These are phyloP conservation scores for Asparagopsis taxiformis DNA, from an alignment of 31 red algal species.

Conservation along the genomic window DNA sequence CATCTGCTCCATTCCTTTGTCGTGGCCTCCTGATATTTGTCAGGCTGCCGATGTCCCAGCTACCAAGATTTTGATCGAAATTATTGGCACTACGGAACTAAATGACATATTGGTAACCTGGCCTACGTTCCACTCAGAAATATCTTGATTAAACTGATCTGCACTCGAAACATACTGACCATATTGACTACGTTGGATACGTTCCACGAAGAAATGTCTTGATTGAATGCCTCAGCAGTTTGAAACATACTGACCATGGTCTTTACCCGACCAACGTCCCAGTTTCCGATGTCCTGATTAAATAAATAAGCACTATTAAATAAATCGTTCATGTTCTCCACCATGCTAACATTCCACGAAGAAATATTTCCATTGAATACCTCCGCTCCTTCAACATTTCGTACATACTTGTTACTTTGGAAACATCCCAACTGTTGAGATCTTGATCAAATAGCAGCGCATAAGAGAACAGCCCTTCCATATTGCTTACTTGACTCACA, in stretches of 20 bases:
- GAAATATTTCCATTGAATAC: neutral
- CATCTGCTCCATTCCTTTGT: no score
- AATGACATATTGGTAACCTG: neutral
- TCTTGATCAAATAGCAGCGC: neutral
- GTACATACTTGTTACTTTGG: constrained; percentile 8
- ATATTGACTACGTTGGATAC: neutral
- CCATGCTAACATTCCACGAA: neutral
- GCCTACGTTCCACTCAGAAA: neutral
- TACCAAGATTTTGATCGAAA: no score
- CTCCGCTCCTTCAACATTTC: neutral
- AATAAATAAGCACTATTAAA: neutral
- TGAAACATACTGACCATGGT: constrained; percentile 1
- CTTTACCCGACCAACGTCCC: neutral
- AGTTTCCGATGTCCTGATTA: neutral
- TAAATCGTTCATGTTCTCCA: neutral
- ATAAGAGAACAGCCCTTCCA: neutral
- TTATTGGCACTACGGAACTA: no score
- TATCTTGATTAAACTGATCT: constrained; percentile 1
- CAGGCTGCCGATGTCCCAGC: no score
- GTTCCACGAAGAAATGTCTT: constrained; percentile 4
- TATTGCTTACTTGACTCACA: neutral
- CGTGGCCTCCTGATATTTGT: no score
- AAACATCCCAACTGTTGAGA: neutral
- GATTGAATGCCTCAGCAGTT: constrained; percentile 1
- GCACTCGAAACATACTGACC: neutral